Evolutionary conservation across 2,329 filamentous ascomycete genomes (phyloP).

Genomic region (Nemania sp.): DNA sequence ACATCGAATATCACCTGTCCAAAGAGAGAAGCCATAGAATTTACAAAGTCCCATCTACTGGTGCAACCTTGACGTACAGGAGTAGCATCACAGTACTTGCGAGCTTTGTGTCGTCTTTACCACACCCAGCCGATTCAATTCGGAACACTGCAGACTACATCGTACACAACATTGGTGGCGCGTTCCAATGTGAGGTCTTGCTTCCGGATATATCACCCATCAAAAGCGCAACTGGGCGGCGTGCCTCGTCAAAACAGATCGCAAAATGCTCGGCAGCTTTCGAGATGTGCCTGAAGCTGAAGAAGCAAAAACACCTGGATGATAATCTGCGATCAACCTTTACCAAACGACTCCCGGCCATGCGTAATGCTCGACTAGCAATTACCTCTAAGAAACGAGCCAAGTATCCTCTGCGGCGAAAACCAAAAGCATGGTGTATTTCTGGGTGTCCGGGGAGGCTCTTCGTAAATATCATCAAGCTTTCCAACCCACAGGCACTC

Average conservation of each 20-base stretch:
- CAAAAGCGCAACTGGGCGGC: constrained; percentile 64
- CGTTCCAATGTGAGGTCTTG: constrained; percentile 77
- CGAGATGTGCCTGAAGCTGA: constrained; percentile 73
- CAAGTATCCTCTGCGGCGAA: constrained; percentile 76
- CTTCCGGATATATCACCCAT: constrained; percentile 78
- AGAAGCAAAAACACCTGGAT: constrained; percentile 70
- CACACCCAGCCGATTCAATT: constrained; percentile 46
- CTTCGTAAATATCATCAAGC: constrained; percentile 64
- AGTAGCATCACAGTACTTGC: constrained; percentile 73
- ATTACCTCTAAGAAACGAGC: constrained; percentile 77
- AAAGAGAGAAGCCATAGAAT: constrained; percentile 54
- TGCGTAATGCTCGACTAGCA: constrained; percentile 86
- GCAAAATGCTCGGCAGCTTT: constrained; percentile 92
- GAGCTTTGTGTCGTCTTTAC: constrained; percentile 73
- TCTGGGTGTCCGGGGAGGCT: constrained; percentile 56
- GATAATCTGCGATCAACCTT: constrained; percentile 75
- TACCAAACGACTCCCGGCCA: constrained; percentile 71
- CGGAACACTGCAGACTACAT: constrained; percentile 61
- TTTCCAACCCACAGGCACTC: constrained; percentile 61
- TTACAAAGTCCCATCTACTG: constrained; percentile 67
- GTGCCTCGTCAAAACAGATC: constrained; percentile 70
- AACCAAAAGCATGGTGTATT: constrained; percentile 73
- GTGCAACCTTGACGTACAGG: constrained; percentile 78
- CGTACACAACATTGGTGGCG: constrained; percentile 57
- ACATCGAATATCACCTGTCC: constrained; percentile 59